These are phyloP conservation scores for Hypseocharis bilobata DNA, from an alignment of 441 rosid genomes.

Conservation along the genomic window DNA sequence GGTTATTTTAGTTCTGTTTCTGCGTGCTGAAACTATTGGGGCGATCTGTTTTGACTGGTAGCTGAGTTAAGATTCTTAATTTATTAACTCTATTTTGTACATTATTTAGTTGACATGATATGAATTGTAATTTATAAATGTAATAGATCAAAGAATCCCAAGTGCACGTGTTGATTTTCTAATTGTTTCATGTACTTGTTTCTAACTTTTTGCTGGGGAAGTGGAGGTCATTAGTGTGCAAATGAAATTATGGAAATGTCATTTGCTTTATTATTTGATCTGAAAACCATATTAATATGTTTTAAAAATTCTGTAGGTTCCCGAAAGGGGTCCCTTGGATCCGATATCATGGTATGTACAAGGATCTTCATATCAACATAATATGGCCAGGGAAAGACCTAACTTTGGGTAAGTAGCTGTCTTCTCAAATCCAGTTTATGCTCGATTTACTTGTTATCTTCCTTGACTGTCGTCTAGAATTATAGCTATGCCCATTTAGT, in stretches of 20 bases:
- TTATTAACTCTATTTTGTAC: too few relatives aligned
- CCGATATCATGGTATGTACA: conserved; percentile 62
- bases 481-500: background rate
- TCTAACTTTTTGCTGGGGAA: background rate
- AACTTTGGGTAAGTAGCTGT: conserved; percentile 39
- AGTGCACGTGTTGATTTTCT: too few relatives aligned
- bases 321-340: conserved; percentile 89
- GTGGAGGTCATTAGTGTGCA: background rate
- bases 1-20: too few relatives aligned
- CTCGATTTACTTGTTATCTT: background rate
- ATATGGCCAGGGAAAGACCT: conserved; percentile 82
- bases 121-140: too few relatives aligned
- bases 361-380: conserved; percentile 50
- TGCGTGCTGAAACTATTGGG: too few relatives aligned
- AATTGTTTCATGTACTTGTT: background rate
- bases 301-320: conserved; percentile 36
- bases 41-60: too few relatives aligned
- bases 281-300: background rate
- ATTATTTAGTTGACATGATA: too few relatives aligned
- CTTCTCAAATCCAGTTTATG: background rate
- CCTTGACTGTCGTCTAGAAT: background rate
- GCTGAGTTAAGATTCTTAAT: too few relatives aligned
- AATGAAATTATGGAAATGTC: background rate
- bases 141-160: too few relatives aligned
- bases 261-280: background rate